Evolutionary conservation across 768 basidiomycete species (phyloP).

Genomic region (Cystoderma amianthinum): DNA sequence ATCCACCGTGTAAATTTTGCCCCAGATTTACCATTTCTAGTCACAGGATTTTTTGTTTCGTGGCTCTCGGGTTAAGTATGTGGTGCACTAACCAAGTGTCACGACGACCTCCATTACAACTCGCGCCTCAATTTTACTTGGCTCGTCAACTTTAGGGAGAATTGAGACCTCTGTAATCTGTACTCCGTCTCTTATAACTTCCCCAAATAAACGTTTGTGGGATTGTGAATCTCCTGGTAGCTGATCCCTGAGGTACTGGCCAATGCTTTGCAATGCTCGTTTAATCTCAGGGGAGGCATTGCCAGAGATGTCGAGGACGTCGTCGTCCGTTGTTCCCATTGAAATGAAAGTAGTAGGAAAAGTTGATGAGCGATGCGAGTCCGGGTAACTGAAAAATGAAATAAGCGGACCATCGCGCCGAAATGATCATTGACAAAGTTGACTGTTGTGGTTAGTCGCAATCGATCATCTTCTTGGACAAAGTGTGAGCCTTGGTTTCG

Average conservation of each 20-base stretch:
- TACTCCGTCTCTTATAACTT: conserved; percentile 16
- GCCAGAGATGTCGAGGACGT: conserved; percentile 11
- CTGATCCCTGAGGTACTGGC: conserved; percentile 10
- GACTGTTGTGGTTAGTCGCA: no score
- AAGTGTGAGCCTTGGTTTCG: no score
- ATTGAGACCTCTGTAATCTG: conserved; percentile 31
- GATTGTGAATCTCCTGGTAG: conserved; percentile 6
- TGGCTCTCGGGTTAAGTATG: no score
- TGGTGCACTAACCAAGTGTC: no score
- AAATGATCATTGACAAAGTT: no score
- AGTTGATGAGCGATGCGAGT: no score
- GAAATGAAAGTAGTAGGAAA: no score
- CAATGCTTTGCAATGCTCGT: conserved; percentile 11
- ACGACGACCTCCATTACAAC: conserved; percentile 38
- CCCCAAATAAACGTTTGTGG: conserved; percentile 11
- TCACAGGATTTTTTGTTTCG: no score
- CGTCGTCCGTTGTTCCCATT: no score
- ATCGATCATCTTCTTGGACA: no score
- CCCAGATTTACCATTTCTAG: conserved; percentile 49
- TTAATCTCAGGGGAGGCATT: conserved; percentile 18
- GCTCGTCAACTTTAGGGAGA: conserved; percentile 31
- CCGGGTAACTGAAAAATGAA: no score
- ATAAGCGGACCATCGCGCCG: no score
- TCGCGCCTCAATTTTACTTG: conserved; percentile 29
- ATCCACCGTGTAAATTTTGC: conserved; percentile 48